These are phyloP conservation scores for Cladophialophora psammophila DNA, from an alignment of 2,329 filamentous ascomycete genomes.

Conservation along the genomic window DNA sequence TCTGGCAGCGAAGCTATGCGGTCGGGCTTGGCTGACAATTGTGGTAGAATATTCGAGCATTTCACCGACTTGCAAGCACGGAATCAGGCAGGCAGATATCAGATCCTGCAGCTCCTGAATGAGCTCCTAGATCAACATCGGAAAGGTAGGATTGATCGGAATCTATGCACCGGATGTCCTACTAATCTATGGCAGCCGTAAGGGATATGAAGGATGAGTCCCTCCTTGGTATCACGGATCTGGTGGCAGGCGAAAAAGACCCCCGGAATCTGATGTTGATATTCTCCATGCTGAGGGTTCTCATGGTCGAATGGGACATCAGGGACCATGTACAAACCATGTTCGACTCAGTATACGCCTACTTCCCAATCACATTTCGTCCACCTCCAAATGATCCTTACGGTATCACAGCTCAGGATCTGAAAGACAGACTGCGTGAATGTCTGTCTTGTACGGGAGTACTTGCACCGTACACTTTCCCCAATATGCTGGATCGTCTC, in stretches of 20 bases:
- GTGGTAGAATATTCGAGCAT: constrained; percentile 56
- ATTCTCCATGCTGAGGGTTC: constrained; percentile 70
- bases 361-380: constrained; percentile 75
- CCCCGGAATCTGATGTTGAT: constrained; percentile 74
- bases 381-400: constrained; percentile 74
- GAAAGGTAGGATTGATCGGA: constrained; percentile 50
- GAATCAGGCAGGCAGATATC: constrained; percentile 69
- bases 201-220: constrained; percentile 66
- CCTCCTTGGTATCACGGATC: constrained; percentile 66
- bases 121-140: constrained; percentile 68
- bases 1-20: constrained; percentile 30
- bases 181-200: constrained; percentile 51
- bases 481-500: constrained; percentile 72
- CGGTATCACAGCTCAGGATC: constrained; percentile 71
- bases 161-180: constrained; percentile 7
- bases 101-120: constrained; percentile 68
- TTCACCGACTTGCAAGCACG: constrained; percentile 66
- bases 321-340: constrained; percentile 65
- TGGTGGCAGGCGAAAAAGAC: constrained; percentile 73
- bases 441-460: constrained; percentile 68
- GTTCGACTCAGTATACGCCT: constrained; percentile 74
- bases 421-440: constrained; percentile 69
- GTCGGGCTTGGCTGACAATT: constrained; percentile 11
- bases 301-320: constrained; percentile 73
- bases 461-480: constrained; percentile 72